These are phyloP conservation scores for Bondarzewia mesenterica DNA, from an alignment of 1,284 basidiomycete genomes.

Conservation along the genomic window DNA sequence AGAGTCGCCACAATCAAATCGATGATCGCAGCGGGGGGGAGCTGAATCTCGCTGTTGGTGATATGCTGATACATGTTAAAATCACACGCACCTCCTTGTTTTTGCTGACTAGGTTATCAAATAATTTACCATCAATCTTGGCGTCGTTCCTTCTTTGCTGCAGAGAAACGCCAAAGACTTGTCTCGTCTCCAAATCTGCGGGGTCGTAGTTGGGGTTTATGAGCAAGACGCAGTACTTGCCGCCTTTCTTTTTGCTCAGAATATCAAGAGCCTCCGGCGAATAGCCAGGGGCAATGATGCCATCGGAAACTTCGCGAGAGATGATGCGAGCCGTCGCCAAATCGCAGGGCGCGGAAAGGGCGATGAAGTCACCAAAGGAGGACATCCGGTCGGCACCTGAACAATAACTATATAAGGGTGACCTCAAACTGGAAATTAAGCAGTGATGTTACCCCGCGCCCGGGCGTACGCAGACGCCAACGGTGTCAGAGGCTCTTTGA, in stretches of 20 bases:
- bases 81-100: conserved; percentile 66
- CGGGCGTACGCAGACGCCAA: conserved; percentile 94
- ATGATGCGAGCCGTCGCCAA: conserved; percentile 94
- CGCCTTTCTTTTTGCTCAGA: conserved; percentile 93
- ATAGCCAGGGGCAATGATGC: conserved; percentile 95
- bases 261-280: conserved; percentile 84
- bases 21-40: conserved; percentile 66
- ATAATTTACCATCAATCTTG: conserved; percentile 79
- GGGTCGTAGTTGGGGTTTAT: conserved; percentile 81
- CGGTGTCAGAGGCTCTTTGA: conserved; percentile 83
- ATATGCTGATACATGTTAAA: not conserved
- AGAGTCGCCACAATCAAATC: conserved; percentile 94
- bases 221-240: conserved; percentile 97
- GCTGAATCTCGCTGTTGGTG: conserved; percentile 29
- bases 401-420: conserved; percentile 2
- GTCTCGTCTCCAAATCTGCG: conserved; percentile 79
- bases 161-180: conserved; percentile 90
- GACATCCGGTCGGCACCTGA: conserved; percentile 97
- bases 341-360: conserved; percentile 89
- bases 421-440: conserved; percentile 4
- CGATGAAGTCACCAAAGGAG: conserved; percentile 98
- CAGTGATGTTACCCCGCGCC: conserved; percentile 61
- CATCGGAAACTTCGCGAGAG: conserved; percentile 96
- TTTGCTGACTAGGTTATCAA: conserved; percentile 83
- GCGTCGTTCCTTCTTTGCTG: conserved; percentile 91